Base-by-base conservation (phyloP, 192 early-diverging fungal species). In the Gryganskiella cystojenkinii region DNA sequence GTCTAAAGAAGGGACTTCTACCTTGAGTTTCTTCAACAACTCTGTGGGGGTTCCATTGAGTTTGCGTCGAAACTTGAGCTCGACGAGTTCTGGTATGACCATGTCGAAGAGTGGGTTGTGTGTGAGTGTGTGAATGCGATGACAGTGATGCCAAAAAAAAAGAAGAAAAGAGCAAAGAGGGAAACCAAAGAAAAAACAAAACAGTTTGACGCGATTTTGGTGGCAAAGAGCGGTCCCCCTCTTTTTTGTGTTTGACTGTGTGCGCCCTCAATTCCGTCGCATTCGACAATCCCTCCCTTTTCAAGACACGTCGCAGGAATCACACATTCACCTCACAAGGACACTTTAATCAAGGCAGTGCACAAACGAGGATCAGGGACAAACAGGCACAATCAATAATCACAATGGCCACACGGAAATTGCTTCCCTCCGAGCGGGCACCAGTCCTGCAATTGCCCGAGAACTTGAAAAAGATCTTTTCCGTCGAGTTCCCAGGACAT, bases 401-500 rank as follows among this genome's bases (percentile, higher is more conserved):
- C 42, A 47, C 2, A 5, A n/a, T 9, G 9, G 22, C 45, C 0
- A 40, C n/a, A n/a, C 42, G 45, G 25, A 10, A 44, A 6, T 11
- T 40, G 4, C 7, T 27, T 33, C 14, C 28, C 25, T 17, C 4
- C 17, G 51, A 75, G 17, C 31, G 24, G 13, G 64, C 66, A 3
- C 15, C 30, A 25, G 25, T 46, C 17, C 33, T 68, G 9, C 37
- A 60, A 8, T 35, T 63, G 20, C 74, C 74, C 0, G 66, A 69
- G 1, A 34, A 40, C 37, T 9, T 13, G 7, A 40, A 34, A 25
- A 78, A 69, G 34, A 31, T 78, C 30, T 60, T 78, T n/a, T 59
- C 66, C 2, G 37, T 78, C 34, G 74, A 78, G 56, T 69, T 78
- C n/a, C 74, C 74, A 33, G 74, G 66, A 17, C 66, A 78, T 24